Conservation (phyloP, 768 basidiomycete species). For the Artomyces pyxidatus region DNA sequence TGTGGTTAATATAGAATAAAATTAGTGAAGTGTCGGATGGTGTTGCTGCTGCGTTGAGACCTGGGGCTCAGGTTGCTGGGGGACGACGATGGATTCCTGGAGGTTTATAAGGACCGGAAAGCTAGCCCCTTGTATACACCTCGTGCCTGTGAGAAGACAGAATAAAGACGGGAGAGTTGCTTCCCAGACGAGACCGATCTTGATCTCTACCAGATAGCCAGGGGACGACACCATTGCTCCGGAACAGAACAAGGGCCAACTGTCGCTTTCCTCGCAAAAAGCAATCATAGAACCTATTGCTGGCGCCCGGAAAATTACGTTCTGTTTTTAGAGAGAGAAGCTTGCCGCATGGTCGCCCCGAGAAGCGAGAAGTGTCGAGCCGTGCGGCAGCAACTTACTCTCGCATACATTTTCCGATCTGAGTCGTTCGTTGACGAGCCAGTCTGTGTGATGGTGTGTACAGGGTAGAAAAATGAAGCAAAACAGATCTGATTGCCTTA, state of each 20-base stretch:
- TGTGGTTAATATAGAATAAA: constrained; percentile 5
- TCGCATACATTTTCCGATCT: no score
- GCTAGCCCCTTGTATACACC: no score
- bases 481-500: no score
- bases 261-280: no score
- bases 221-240: not conserved
- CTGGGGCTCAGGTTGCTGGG: not conserved
- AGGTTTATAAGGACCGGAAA: constrained; percentile 3
- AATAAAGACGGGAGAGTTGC: not conserved
- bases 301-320: no score
- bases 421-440: no score
- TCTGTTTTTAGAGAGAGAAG: not conserved
- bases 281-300: no score
- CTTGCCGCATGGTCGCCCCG: no score
- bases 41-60: not conserved
- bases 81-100: not conserved
- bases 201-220: not conserved
- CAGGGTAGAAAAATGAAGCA: no score
- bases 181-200: not conserved
- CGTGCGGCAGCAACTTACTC: no score
- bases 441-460: no score
- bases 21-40: not conserved
- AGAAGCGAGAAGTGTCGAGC: no score
- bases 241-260: not conserved
- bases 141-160: not conserved